A percentile compares a stretch with the other conserved stretches of the same genome.
Conservation (phyloP, 2,329 filamentous ascomycete species). For the Fonsecaea pedrosoi region DNA sequence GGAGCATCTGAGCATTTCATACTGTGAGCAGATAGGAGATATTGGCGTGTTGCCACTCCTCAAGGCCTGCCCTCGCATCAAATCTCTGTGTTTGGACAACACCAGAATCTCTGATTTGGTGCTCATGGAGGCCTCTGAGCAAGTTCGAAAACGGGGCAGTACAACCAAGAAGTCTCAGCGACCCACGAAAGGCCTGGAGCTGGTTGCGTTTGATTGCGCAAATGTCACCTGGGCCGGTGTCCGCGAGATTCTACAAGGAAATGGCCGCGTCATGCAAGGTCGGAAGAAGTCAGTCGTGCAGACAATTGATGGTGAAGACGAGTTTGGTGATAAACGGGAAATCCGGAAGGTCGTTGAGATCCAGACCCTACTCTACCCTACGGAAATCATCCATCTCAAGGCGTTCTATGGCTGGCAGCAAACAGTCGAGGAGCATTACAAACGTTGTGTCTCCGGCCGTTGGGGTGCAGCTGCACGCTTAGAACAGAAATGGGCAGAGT, state of each 20-base stretch:
- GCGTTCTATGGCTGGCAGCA: conserved; percentile 96
- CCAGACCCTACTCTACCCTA: conserved; percentile 65
- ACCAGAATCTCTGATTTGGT: conserved; percentile 87
- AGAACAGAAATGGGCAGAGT: conserved; percentile 90
- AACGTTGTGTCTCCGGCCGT: conserved; percentile 80
- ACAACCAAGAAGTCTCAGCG: conserved; percentile 49
- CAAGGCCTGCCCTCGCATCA: conserved; percentile 73
- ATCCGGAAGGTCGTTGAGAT: conserved; percentile 35
- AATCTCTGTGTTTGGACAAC: conserved; percentile 86
- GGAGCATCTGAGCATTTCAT: conserved; percentile 84
- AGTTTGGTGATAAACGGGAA: conserved; percentile 31
- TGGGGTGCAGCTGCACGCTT: conserved; percentile 75
- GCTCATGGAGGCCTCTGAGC: conserved; percentile 81
- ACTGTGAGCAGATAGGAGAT: conserved; percentile 86
- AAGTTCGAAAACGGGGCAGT: conserved; percentile 71
- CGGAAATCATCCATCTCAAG: conserved; percentile 83
- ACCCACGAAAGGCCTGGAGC: conserved; percentile 69
- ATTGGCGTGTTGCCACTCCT: conserved; percentile 81
- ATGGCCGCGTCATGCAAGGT: conserved; percentile 68
- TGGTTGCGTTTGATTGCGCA: conserved; percentile 89
- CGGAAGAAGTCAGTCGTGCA: conserved; percentile 37
- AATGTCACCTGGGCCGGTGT: conserved; percentile 93
- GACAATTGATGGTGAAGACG: conserved; percentile 21
- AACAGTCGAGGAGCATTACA: conserved; percentile 91
- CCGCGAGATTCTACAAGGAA: conserved; percentile 82